Evolutionary conservation across 768 basidiomycete species (phyloP).

Genomic region (Termitomyces sp.): DNA sequence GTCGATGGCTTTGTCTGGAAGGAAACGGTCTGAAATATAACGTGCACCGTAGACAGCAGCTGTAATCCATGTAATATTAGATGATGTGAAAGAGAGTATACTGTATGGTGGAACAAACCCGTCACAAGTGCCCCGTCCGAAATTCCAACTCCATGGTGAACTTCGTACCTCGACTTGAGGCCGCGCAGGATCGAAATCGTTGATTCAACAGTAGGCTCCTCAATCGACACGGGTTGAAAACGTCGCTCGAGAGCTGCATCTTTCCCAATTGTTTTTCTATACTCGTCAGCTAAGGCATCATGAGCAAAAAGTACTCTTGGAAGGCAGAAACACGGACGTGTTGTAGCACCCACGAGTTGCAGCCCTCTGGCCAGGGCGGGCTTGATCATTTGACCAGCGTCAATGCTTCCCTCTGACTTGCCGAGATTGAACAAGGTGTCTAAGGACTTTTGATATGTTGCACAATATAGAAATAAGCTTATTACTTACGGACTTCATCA

Average conservation of each 20-base stretch:
- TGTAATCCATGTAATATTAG: constrained; percentile 14
- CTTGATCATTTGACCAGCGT: constrained; percentile 92
- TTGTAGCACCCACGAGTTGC: constrained; percentile 87
- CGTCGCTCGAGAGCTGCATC: constrained; percentile 88
- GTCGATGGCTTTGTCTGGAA: constrained; percentile 91
- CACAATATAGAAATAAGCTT: neutral
- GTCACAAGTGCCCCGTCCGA: constrained; percentile 86
- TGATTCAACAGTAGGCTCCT: constrained; percentile 81
- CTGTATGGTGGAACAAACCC: constrained; percentile 30
- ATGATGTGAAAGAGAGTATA: neutral
- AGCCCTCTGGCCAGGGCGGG: constrained; percentile 84
- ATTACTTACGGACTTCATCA: constrained; percentile 81
- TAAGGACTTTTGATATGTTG: constrained; percentile 15
- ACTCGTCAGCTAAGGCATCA: constrained; percentile 62
- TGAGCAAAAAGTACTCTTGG: neutral
- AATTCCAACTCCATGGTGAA: constrained; percentile 92
- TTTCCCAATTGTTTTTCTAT: constrained; percentile 86
- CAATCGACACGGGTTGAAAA: constrained; percentile 86
- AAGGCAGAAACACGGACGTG: constrained; percentile 29
- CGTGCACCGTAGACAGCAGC: constrained; percentile 82
- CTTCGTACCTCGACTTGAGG: constrained; percentile 79
- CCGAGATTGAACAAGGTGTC: constrained; percentile 84
- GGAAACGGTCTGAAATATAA: constrained; percentile 81
- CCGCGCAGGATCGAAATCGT: constrained; percentile 87
- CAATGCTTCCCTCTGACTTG: constrained; percentile 87